A percentile compares a stretch with the other conserved stretches of the same genome.
Conservation (phyloP, 2,329 filamentous ascomycete species). For the Sporothrix protearum region DNA sequence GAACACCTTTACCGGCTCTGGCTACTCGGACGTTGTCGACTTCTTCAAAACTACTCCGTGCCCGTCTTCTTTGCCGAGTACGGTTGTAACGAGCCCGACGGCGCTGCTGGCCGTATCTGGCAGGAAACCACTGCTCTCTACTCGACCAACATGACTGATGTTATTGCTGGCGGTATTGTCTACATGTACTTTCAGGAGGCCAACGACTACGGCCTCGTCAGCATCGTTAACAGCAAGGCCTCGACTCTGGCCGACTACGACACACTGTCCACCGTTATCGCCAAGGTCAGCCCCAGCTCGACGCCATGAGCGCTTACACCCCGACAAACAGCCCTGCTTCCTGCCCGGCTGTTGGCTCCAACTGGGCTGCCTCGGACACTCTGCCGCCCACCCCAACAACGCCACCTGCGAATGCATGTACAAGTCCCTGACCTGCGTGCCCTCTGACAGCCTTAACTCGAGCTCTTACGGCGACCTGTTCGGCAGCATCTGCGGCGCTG, state of each 20-base stretch:
- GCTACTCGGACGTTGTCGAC: slow-evolving; percentile 75
- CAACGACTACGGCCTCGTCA: slow-evolving; percentile 83
- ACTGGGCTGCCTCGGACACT: slow-evolving; percentile 66
- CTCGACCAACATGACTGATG: slow-evolving; percentile 71
- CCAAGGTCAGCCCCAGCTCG: slow-evolving; percentile 61
- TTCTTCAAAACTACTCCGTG: slow-evolving; percentile 89
- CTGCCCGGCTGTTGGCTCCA: slow-evolving; percentile 64
- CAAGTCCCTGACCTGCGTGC: slow-evolving; percentile 66
- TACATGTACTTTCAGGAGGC: slow-evolving; percentile 96
- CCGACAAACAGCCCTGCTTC: slow-evolving; percentile 66
- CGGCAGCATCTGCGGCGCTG: slow-evolving; percentile 63
- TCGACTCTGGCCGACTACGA: slow-evolving; percentile 71
- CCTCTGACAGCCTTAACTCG: slow-evolving; percentile 54
- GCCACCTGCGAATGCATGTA: slow-evolving; percentile 84
- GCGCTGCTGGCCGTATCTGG: slow-evolving; percentile 68
- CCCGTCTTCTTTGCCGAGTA: slow-evolving; percentile 99
- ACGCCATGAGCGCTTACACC: slow-evolving; percentile 66
- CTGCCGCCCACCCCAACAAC: slow-evolving; percentile 78
- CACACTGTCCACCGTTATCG: slow-evolving; percentile 66
- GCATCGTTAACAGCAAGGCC: slow-evolving; percentile 54
- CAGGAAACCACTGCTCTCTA: slow-evolving; percentile 82
- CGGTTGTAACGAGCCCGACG: slow-evolving; percentile 73
- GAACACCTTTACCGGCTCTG: slow-evolving; percentile 70
- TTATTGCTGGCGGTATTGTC: slow-evolving; percentile 95
- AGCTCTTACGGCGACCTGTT: slow-evolving; percentile 68